A percentile compares a stretch with the other conserved stretches of the same genome.
phyloP scores from a whole-genome alignment of 495 filamentous ascomycete genomes.

The Penicillium atrosanguineum region DNA sequence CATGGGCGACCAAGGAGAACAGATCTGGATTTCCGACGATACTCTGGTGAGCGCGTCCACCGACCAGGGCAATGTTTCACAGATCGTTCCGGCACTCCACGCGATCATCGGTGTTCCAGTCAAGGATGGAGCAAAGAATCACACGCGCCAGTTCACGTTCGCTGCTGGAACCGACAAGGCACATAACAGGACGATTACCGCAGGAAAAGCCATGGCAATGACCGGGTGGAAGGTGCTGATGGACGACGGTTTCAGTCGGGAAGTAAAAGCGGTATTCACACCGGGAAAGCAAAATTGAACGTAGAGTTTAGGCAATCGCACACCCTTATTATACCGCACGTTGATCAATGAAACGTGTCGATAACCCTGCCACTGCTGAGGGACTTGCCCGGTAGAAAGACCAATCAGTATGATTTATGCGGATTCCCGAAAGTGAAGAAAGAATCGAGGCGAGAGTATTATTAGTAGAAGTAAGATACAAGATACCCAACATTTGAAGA shows the following conservation, averaged over 20 bases:
- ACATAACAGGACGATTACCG: not conserved
- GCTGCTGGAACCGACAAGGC: constrained; percentile 3
- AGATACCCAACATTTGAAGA: no score
- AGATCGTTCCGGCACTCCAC: not conserved
- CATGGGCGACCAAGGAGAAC: not conserved
- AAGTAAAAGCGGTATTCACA: not conserved
- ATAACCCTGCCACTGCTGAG: no score
- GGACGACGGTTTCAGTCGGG: not conserved
- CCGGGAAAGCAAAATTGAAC: not conserved
- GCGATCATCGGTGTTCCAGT: not conserved
- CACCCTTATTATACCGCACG: no score
- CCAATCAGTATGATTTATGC: no score
- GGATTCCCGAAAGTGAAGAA: no score
- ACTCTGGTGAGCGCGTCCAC: not conserved
- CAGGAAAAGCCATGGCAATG: constrained; percentile 1
- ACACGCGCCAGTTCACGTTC: constrained; percentile 4
- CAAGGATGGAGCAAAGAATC: not conserved
- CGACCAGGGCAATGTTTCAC: constrained; percentile 1
- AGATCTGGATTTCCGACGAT: not conserved
- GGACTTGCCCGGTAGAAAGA: no score
- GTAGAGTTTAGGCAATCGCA: not conserved
- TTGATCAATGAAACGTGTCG: no score
- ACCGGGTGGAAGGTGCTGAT: not conserved
- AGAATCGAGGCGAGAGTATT: no score
- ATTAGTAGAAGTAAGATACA: no score